Conservation (phyloP, 208 protist genomes). For the Leptomonas pyrrhocoris region DNA sequence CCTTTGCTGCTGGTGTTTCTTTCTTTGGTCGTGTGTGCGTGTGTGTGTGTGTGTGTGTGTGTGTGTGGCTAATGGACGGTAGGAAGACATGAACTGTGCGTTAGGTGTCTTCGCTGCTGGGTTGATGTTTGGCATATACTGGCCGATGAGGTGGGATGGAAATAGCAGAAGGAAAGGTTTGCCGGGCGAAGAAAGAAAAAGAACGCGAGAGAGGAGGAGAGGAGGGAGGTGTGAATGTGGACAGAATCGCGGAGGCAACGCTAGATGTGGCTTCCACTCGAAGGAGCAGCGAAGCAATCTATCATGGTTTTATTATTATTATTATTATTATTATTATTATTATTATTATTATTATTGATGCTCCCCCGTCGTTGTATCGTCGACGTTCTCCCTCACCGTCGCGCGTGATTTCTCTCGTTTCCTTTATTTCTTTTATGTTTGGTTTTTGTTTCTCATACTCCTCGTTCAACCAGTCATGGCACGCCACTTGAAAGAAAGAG, state of each 20-base stretch:
- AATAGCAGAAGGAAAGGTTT: not conserved
- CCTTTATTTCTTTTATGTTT: not conserved
- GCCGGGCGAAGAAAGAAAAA: constrained; percentile 7
- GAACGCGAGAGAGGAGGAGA: not conserved
- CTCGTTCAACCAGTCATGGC: not conserved
- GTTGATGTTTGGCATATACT: too few relatives aligned
- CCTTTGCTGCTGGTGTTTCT: too few relatives aligned
- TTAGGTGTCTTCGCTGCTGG: too few relatives aligned
- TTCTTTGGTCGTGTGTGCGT: too few relatives aligned
- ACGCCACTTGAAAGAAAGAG: constrained; percentile 17
- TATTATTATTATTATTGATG: not conserved
- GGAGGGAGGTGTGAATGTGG: too few relatives aligned
- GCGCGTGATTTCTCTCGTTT: too few relatives aligned
- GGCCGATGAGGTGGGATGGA: too few relatives aligned
- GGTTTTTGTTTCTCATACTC: not conserved
- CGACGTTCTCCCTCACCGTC: not conserved
- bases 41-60: too few relatives aligned
- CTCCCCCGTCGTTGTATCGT: not conserved
- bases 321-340: not conserved
- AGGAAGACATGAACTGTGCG: too few relatives aligned
- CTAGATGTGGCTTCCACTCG: not conserved
- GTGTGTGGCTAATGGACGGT: too few relatives aligned
- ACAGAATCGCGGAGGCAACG: not conserved
- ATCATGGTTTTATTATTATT: too few relatives aligned
- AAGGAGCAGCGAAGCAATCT: too few relatives aligned